Base-by-base conservation (phyloP, 345 rosid species). In the Cardamine chenopodiifolia region DNA sequence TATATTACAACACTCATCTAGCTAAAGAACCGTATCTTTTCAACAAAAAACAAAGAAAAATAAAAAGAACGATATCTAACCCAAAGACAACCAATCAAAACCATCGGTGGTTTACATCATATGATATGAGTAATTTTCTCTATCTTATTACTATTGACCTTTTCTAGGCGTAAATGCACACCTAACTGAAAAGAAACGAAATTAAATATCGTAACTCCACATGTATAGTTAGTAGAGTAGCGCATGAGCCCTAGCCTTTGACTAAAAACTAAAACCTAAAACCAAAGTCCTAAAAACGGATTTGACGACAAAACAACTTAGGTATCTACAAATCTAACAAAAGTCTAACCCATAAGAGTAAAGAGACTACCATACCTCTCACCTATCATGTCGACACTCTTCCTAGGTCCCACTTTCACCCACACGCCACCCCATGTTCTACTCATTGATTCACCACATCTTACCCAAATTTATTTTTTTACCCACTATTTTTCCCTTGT, bases 221-320 rank as follows among this genome's bases (percentile, higher is more conserved):
- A 61, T 50, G 74, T 29, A 60, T 9, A 18, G 64, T 6, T 17
- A 45, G 19, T 54, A 76, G 80, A 63, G 80, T 56, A 70, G 80
- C 71, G 75, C 71, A 62, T 76, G 80, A 76, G 66, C 54, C 18
- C 29, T 76, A 76, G 75, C 75, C 19, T 76, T 76, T 76, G 80
- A 76, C 80, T 61, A 70, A 55, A 7, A 39, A 57, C 28, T 35
- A 19, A 35, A 75, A 60, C 56, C 48, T 28, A 52, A 60, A 68
- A 60, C 58, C 63, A 42, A 76, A 61, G 73, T 42, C 58, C 14
- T 42, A 34, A 76, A 56, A 76, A 34, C 19, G 11, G 61, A 34
- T 76, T 76, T 70, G 71, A 76, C 75, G 71, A 76, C 75, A 70
- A 55, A 56, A 54, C 66, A 2, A 56, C 29, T 61, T 68, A 75